Evolutionary conservation across 2,329 filamentous ascomycete species (phyloP).

Genomic region (Penicillium sp.): DNA sequence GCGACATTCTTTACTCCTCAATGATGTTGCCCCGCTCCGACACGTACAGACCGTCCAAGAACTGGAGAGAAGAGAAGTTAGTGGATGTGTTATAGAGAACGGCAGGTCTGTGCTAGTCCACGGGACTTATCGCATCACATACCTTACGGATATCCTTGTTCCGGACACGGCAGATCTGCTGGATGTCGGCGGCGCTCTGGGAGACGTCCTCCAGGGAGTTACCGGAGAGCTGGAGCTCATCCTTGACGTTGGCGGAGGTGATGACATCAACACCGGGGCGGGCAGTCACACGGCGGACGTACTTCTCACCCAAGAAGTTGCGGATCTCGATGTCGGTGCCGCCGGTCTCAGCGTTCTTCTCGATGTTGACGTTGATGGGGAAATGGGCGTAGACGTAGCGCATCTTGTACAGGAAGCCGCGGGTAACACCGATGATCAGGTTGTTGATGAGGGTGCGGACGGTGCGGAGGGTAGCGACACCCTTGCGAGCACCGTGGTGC

Average conservation of each 20-base stretch:
- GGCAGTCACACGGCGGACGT: constrained; percentile 90
- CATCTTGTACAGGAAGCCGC: constrained; percentile 99
- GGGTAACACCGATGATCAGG: constrained; percentile 96
- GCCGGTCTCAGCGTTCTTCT: constrained; percentile 91
- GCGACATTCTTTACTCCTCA: constrained; percentile 53
- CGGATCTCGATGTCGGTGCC: constrained; percentile 94
- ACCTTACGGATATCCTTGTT: constrained; percentile 99
- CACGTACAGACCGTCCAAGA: constrained; percentile 99
- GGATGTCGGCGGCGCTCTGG: constrained; percentile 97
- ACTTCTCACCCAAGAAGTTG: constrained; percentile 99
- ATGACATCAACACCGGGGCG: constrained; percentile 86
- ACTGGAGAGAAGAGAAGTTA: constrained; percentile 54
- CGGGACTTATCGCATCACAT: constrained; percentile 29
- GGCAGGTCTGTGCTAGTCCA: background rate
- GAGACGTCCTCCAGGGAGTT: constrained; percentile 98
- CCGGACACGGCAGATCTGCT: constrained; percentile 98
- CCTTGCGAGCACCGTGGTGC: constrained; percentile 98
- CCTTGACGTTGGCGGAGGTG: constrained; percentile 91
- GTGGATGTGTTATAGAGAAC: background rate
- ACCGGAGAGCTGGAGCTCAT: constrained; percentile 88
- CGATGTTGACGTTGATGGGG: constrained; percentile 99
- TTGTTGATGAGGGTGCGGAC: constrained; percentile 99
- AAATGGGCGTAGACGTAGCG: constrained; percentile 99
- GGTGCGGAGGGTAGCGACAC: constrained; percentile 95
- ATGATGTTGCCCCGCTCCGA: constrained; percentile 97